Base-by-base conservation (phyloP, 768 basidiomycete genomes). In the Collybiopsis luxurians region DNA sequence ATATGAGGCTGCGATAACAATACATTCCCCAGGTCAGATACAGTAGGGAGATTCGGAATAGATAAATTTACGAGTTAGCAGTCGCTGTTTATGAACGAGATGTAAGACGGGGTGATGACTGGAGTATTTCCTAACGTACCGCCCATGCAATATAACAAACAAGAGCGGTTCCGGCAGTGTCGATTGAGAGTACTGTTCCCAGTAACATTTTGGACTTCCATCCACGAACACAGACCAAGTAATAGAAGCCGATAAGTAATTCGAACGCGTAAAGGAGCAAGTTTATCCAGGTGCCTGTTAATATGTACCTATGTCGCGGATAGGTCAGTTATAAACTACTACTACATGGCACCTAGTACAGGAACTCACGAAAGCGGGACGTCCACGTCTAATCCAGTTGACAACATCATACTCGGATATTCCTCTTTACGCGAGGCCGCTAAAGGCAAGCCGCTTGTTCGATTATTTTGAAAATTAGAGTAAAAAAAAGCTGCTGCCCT, bases 271-370 rank as follows among this genome's bases (percentile, higher is more conserved):
- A 51, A 6, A 51, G 21, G 5, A 51, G 15, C 17, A 51, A 12
- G 19, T 51, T 51, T 19, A 51, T 27, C 50, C 50, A 51, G 17
- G 36, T 36, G n/a, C 50, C 50, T 17, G 50, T 23, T 39, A 51
- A n/a, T 3, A 51, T 4, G 36, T 15, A 38, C 7, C 50, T 51
- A 13, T 30, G 19, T 15, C 21, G n/a, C 48, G 5, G 9, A 15
- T 9, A 12, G 24, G 17, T 27, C 3, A 34, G 21, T 13, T 6
- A 34, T 34, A 34, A 5, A 34, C 5, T 5, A 34, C 5, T 6
- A 13, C 13, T 34, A 13, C 13, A 34, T 6, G 5, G 31, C 6
- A 34, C 31, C 31, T 34, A 6, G n/a, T n/a, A n/a, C n/a, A n/a
- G 7, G 19, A 21, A 42, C 40, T 42, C 40, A 42, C 40, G 40